Percentiles rank a stretch among this genome's conserved stretches.
Conservation (phyloP, 1,284 basidiomycete genomes). For the Ceratobasidium sp. region DNA sequence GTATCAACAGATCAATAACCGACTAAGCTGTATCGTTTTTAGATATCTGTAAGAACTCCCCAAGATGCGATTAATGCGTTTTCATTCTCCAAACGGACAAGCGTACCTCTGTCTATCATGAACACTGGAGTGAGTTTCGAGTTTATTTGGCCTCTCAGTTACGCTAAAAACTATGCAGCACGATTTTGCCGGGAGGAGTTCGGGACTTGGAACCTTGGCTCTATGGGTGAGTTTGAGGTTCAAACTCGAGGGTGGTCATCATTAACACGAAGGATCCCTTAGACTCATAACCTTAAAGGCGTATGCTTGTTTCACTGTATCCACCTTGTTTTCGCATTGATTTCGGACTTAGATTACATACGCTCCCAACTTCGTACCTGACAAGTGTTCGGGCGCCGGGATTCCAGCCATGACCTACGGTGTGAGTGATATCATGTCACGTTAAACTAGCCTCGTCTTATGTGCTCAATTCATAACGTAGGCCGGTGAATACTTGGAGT, state of each 20-base stretch:
- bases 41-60: constrained; percentile 56
- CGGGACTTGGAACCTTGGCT: constrained; percentile 18
- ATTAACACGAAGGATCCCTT: neutral
- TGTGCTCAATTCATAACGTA: neutral
- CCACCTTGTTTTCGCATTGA: too few species aligned
- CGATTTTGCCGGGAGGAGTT: constrained; percentile 28
- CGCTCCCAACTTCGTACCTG: constrained; percentile 29
- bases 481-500: constrained; percentile 36
- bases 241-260: too few species aligned
- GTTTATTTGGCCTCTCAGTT: neutral
- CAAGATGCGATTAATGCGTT: constrained; percentile 56
- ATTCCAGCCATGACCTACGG: constrained; percentile 37
- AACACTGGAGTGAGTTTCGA: constrained; percentile 54
- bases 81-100: constrained; percentile 52
- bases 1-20: too few species aligned
- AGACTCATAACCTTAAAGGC: constrained; percentile 39
- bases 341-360: constrained; percentile 35
- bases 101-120: constrained; percentile 57
- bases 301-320: constrained; percentile 13
- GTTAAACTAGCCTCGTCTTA: neutral
- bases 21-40: neutral
- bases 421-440: neutral
- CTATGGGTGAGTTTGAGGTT: constrained; percentile 5
- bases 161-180: constrained; percentile 7
- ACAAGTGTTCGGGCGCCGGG: constrained; percentile 1